These are phyloP conservation scores for Penicillium longicatenatum DNA, from an alignment of 495 filamentous ascomycete genomes.

Conservation along the genomic window DNA sequence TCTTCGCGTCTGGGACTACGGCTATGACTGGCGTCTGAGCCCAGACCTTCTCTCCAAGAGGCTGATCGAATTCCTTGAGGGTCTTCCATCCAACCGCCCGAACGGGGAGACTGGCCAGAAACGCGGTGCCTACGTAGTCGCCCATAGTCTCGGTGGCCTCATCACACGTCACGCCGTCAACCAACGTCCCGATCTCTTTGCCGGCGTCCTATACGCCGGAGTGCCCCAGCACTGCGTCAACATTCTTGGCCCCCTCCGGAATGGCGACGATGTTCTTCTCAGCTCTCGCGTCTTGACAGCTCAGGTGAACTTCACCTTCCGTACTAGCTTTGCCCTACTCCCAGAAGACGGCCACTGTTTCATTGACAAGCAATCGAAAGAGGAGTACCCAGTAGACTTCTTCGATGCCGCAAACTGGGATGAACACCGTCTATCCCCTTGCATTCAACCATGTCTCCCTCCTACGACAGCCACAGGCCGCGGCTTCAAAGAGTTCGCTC, in stretches of 20 bases:
- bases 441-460: constrained; percentile 64
- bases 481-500: constrained; percentile 48
- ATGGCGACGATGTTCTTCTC: constrained; percentile 87
- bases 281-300: constrained; percentile 90
- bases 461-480: constrained; percentile 24
- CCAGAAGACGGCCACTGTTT: constrained; percentile 91
- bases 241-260: constrained; percentile 86
- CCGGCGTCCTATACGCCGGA: constrained; percentile 84
- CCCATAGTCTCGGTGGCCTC: constrained; percentile 87
- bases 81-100: constrained; percentile 66
- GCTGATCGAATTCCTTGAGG: constrained; percentile 71
- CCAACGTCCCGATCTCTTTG: constrained; percentile 81
- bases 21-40: constrained; percentile 93
- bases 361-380: constrained; percentile 74
- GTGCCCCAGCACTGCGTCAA: constrained; percentile 85
- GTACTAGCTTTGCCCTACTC: constrained; percentile 81
- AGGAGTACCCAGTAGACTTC: constrained; percentile 83
- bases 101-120: constrained; percentile 6
- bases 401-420: constrained; percentile 81
- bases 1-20: constrained; percentile 83
- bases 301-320: constrained; percentile 91
- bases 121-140: constrained; percentile 77
- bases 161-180: constrained; percentile 92
- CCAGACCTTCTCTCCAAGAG: constrained; percentile 73
- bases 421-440: constrained; percentile 76